Evolutionary conservation across 2,329 filamentous ascomycete genomes (phyloP).

Genomic region (Diaporthe vaccinii): DNA sequence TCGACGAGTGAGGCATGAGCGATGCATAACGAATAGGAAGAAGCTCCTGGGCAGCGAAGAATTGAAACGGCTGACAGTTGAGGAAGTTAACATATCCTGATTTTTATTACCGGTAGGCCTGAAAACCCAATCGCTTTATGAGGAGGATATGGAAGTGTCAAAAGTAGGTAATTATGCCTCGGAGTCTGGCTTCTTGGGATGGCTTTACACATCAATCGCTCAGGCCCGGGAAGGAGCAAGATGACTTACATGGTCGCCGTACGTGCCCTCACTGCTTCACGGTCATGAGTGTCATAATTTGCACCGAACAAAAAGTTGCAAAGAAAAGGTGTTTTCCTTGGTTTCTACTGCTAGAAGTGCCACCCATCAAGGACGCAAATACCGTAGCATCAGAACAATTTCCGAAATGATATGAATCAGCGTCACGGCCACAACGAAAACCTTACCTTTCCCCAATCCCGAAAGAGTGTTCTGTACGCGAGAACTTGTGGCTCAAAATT

Average conservation of each 20-base stretch:
- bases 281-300: fast-evolving
- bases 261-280: too few relatives aligned
- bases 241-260: background rate
- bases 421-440: background rate
- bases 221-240: too few relatives aligned
- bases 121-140: background rate
- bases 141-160: background rate
- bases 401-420: background rate
- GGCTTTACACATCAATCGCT: background rate
- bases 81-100: background rate
- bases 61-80: too few relatives aligned
- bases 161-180: background rate
- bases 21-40: too few relatives aligned
- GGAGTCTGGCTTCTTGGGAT: background rate
- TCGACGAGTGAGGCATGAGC: background rate
- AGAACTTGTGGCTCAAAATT: background rate
- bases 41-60: background rate
- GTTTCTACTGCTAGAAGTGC: background rate
- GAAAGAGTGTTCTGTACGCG: background rate
- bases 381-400: background rate
- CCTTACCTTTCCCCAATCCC: background rate
- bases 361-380: background rate
- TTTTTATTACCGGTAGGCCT: background rate
- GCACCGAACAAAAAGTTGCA: background rate
- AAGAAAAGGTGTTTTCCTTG: background rate